These are phyloP conservation scores for Capillidium rhysosporum DNA, from an alignment of 371 early-diverging fungal genomes.

Conservation along the genomic window DNA sequence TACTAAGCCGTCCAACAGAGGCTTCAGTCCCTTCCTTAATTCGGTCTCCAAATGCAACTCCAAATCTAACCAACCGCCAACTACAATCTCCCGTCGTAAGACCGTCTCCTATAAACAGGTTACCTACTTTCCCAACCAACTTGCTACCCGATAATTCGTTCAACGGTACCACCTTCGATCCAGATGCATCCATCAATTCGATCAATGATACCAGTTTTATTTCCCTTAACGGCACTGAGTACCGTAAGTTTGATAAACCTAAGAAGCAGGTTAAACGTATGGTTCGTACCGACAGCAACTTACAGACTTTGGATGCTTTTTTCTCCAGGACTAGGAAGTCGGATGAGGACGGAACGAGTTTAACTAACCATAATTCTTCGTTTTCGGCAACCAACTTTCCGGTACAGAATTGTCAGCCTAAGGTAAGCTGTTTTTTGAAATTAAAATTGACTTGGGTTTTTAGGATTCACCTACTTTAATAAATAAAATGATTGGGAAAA, in stretches of 20 bases:
- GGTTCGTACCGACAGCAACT: slow-evolving; percentile 58
- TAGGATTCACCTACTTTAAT: too few relatives aligned
- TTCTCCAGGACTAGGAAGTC: slow-evolving; percentile 7
- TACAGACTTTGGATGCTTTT: slow-evolving; percentile 43
- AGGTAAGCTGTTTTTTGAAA: background rate
- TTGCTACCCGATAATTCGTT: background rate
- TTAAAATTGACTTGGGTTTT: too few relatives aligned
- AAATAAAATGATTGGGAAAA: background rate
- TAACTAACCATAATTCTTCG: background rate
- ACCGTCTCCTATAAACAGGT: background rate
- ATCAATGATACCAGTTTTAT: background rate
- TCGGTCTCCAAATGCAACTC: too few relatives aligned
- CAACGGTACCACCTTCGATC: background rate
- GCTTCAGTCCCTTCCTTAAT: too few relatives aligned
- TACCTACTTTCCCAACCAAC: background rate
- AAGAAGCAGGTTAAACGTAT: slow-evolving; percentile 26
- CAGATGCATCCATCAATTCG: background rate
- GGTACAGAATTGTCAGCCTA: background rate
- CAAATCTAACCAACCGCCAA: too few relatives aligned
- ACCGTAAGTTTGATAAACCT: background rate
- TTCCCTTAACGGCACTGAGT: background rate
- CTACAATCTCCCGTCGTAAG: too few relatives aligned
- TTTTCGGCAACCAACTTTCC: background rate
- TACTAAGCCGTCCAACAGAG: background rate
- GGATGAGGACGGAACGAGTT: background rate